These are phyloP conservation scores for Cyclotella baltica DNA, from an alignment of 108 stramenopile genomes.

Conservation along the genomic window DNA sequence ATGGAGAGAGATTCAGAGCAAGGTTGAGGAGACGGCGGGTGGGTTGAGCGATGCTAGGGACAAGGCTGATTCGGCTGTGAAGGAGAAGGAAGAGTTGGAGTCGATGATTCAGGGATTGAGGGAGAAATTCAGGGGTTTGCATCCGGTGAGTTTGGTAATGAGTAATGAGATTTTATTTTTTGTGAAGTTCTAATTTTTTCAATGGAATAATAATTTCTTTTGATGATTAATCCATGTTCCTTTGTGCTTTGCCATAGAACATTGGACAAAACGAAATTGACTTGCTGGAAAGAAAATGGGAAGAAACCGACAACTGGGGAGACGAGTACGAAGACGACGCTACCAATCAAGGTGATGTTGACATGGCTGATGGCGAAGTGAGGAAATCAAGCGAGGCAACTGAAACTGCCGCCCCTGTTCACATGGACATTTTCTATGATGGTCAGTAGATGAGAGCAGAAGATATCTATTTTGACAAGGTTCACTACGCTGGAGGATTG, in stretches of 20 bases:
- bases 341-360: background rate
- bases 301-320: conserved; percentile 16
- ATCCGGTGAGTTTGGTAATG: conserved; percentile 18
- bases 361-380: conserved; percentile 1
- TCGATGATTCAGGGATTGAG: conserved; percentile 18
- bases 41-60: conserved; percentile 30
- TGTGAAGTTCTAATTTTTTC: background rate
- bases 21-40: conserved; percentile 13
- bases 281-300: conserved; percentile 48
- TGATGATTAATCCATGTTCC: background rate
- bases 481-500: background rate
- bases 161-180: background rate
- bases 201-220: no score
- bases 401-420: conserved; percentile 11
- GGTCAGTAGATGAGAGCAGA: background rate
- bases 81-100: conserved; percentile 37
- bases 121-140: conserved; percentile 19
- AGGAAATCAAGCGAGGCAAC: conserved; percentile 1
- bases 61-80: conserved; percentile 1
- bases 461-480: background rate
- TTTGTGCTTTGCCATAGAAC: conserved; percentile 15
- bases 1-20: conserved; percentile 18
- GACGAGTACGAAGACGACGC: conserved; percentile 17
- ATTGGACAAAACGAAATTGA: conserved; percentile 42
- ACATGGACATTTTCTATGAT: conserved; percentile 52